These are phyloP conservation scores for Colletotrichum sublineola DNA, from an alignment of 2,329 filamentous ascomycete species.

Conservation along the genomic window DNA sequence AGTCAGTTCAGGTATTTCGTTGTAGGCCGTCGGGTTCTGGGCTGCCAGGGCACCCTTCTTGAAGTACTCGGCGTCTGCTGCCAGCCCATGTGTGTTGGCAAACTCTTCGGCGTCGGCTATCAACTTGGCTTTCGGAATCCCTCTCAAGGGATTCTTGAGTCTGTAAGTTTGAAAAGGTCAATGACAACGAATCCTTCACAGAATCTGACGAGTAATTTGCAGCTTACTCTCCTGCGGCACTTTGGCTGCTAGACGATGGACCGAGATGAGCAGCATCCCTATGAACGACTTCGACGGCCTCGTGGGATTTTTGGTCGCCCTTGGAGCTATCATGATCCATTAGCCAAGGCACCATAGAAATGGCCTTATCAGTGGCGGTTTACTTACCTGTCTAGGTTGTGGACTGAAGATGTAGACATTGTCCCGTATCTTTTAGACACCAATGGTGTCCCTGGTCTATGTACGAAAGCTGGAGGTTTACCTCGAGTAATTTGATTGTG, in stretches of 20 bases:
- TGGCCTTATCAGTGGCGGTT: background rate
- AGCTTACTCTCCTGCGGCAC: background rate
- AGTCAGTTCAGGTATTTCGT: slow-evolving; percentile 60
- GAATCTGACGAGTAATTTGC: background rate
- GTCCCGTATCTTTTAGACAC: background rate
- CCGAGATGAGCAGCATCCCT: background rate
- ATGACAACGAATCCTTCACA: slow-evolving; percentile 54
- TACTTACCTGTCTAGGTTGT: background rate
- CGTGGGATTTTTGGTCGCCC: background rate
- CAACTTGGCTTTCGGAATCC: background rate
- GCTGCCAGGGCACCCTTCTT: slow-evolving; percentile 65
- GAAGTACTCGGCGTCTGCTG: slow-evolving; percentile 55
- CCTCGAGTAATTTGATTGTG: background rate
- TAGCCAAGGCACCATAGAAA: background rate
- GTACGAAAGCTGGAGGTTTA: background rate
- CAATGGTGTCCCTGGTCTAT: background rate
- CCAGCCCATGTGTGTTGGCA: slow-evolving; percentile 60
- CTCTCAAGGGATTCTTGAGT: background rate
- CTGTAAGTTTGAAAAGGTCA: slow-evolving; percentile 48
- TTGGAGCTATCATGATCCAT: background rate
- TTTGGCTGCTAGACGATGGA: background rate
- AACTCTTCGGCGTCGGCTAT: slow-evolving; percentile 51
- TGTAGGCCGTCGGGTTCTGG: slow-evolving; percentile 61
- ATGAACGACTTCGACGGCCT: background rate
- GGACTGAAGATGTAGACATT: background rate